phyloP scores from a whole-genome alignment of 768 basidiomycete genomes.

The Trametes elegans region DNA sequence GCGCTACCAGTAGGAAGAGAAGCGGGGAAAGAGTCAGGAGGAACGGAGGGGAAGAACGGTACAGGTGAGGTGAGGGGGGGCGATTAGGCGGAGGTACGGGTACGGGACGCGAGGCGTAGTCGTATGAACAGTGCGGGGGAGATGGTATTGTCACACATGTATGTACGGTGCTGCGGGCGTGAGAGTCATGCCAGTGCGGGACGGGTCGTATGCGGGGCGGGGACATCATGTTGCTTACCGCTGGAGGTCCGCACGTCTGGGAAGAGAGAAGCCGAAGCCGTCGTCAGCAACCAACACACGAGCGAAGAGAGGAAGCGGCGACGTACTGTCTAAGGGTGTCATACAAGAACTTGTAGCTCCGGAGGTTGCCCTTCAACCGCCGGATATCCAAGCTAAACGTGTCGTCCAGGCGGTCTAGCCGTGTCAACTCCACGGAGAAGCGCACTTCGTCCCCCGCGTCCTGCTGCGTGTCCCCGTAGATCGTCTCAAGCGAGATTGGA shows the following conservation, averaged over 20 bases:
- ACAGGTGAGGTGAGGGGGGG: not conserved
- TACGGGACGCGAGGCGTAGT: conserved; percentile 7
- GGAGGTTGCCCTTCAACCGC: conserved; percentile 86
- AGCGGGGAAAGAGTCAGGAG: not conserved
- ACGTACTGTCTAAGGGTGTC: conserved; percentile 85
- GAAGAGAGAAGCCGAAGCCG: not conserved
- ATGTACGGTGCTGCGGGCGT: conserved; percentile 9
- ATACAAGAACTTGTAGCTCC: conserved; percentile 91
- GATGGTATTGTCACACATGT: conserved; percentile 16
- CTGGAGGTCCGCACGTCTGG: conserved; percentile 30
- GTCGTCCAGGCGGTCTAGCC: conserved; percentile 85
- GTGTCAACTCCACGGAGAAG: conserved; percentile 92
- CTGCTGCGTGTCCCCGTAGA: conserved; percentile 77
- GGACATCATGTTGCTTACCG: conserved; percentile 15
- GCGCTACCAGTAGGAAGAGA: conserved; percentile 9
- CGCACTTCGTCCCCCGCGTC: conserved; percentile 96
- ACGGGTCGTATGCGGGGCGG: not conserved
- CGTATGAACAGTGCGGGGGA: conserved; percentile 12
- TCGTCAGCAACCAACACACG: not conserved
- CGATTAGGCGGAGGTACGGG: conserved; percentile 7
- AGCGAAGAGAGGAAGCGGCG: too few relatives aligned
- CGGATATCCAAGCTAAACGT: conserved; percentile 92
- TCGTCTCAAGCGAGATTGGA: conserved; percentile 45
- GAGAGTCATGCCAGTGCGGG: conserved; percentile 5
- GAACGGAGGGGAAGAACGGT: not conserved